Evolutionary conservation across 2,329 filamentous ascomycete species (phyloP).

Genomic region (Colletotrichum camelliae): DNA sequence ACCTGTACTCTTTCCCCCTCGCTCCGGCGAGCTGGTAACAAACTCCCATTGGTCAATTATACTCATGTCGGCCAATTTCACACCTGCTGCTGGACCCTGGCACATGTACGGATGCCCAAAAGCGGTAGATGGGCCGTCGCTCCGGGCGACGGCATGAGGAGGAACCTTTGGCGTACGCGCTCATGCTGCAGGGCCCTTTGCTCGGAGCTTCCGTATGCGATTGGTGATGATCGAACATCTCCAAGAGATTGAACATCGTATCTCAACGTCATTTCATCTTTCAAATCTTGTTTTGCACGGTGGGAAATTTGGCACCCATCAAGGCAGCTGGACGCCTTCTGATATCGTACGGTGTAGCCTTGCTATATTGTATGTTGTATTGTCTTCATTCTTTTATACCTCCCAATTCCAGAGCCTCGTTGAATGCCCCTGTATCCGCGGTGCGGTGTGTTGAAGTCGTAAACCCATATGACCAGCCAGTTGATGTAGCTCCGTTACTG

Average conservation of each 20-base stretch:
- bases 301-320: not conserved
- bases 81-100: not conserved
- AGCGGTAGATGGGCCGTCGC: not conserved
- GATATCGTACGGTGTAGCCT: not conserved
- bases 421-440: not conserved
- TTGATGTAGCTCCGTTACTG: not conserved
- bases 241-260: not conserved
- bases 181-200: not conserved
- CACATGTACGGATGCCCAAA: not conserved
- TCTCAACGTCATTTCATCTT: not conserved
- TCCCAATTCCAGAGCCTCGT: not conserved
- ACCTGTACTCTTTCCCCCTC: not conserved
- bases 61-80: not conserved
- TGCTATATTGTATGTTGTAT: not conserved
- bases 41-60: not conserved
- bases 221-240: not conserved
- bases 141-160: not conserved
- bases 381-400: not conserved
- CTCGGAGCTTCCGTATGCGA: not conserved
- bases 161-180: not conserved
- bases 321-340: not conserved
- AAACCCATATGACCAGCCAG: not conserved
- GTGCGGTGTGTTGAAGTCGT: slow-evolving; percentile 4
- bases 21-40: not conserved
- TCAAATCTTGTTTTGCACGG: not conserved